phyloP scores from a whole-genome alignment of 768 basidiomycete species.

The Terana coerulea region DNA sequence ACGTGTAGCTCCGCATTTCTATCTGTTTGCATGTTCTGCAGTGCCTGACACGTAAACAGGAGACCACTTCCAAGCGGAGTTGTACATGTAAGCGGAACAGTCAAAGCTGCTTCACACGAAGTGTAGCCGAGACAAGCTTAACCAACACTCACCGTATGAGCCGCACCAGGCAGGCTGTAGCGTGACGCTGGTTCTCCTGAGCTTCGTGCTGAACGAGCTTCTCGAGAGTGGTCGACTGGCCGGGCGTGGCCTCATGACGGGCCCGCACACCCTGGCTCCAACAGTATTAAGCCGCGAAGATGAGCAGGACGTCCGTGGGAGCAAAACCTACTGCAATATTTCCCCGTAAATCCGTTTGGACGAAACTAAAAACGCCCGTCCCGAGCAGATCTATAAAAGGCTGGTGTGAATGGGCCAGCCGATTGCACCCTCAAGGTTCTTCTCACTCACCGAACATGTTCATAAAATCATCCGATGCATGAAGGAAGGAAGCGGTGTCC shows the following conservation, averaged over 20 bases:
- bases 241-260: constrained; percentile 41
- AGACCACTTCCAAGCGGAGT: constrained; percentile 46
- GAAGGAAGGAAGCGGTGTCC: constrained; percentile 74
- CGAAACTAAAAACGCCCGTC: constrained; percentile 66
- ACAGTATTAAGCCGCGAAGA: not conserved
- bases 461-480: constrained; percentile 84
- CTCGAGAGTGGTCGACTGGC: constrained; percentile 55
- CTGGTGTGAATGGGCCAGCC: not conserved
- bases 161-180: constrained; percentile 59
- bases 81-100: constrained; percentile 12
- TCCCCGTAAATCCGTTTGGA: constrained; percentile 64
- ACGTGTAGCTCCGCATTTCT: constrained; percentile 49
- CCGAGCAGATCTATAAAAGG: constrained; percentile 67
- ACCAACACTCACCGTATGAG: constrained; percentile 52
- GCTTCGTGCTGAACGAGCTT: constrained; percentile 51
- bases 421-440: no score
- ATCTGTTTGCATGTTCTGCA: constrained; percentile 62
- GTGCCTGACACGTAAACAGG: constrained; percentile 61
- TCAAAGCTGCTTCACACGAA: constrained; percentile 12
- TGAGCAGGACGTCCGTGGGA: not conserved
- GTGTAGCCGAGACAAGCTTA: not conserved
- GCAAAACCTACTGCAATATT: constrained; percentile 54
- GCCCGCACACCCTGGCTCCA: constrained; percentile 57
- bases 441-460: constrained; percentile 60
- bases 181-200: constrained; percentile 40